Percentiles rank a stretch among this genome's conserved stretches.
Evolutionary conservation across 2,329 filamentous ascomycete species (phyloP).

Genomic region (Calonectria henricotiae): DNA sequence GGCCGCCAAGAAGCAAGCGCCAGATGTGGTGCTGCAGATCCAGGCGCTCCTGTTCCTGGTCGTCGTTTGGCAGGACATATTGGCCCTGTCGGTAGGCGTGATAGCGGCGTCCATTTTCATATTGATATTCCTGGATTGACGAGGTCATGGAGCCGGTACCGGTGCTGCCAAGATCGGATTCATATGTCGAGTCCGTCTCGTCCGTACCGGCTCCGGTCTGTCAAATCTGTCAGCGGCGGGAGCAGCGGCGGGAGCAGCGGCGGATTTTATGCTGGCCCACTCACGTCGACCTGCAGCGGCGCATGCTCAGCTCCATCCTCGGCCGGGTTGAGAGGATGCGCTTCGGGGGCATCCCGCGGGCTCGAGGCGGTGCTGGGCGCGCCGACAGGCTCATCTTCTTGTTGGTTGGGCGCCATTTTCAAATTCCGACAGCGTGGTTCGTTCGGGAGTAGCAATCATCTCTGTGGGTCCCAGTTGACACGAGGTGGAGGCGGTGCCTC

Average conservation of each 20-base stretch:
- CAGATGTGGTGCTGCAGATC: conserved; percentile 59
- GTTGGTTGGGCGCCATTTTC: not conserved
- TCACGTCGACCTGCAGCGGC: conserved; percentile 45
- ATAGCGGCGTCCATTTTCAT: conserved; percentile 56
- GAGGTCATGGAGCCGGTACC: conserved; percentile 60
- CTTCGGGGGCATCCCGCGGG: not conserved
- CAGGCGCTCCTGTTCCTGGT: conserved; percentile 58
- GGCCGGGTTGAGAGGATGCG: conserved; percentile 34
- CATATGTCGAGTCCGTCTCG: conserved; percentile 57
- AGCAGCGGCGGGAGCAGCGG: not conserved
- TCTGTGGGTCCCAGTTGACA: conserved; percentile 8
- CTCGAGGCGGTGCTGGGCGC: not conserved
- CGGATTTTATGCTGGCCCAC: not conserved
- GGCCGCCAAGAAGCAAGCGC: conserved; percentile 49
- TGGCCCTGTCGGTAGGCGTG: conserved; percentile 56
- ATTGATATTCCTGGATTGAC: conserved; percentile 62
- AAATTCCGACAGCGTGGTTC: not conserved
- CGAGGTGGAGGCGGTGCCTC: conserved; percentile 17
- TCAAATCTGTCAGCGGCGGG: conserved; percentile 1
- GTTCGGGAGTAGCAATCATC: conserved; percentile 5
- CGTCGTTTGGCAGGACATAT: conserved; percentile 54
- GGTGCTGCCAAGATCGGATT: conserved; percentile 53
- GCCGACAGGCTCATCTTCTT: conserved; percentile 29
- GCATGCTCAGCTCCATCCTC: conserved; percentile 41
- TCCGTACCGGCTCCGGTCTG: conserved; percentile 45